A percentile compares a stretch with the other conserved stretches of the same genome.
Evolutionary conservation across 768 basidiomycete species (phyloP).

Genomic region (Gloeopeniophorella convolvens): DNA sequence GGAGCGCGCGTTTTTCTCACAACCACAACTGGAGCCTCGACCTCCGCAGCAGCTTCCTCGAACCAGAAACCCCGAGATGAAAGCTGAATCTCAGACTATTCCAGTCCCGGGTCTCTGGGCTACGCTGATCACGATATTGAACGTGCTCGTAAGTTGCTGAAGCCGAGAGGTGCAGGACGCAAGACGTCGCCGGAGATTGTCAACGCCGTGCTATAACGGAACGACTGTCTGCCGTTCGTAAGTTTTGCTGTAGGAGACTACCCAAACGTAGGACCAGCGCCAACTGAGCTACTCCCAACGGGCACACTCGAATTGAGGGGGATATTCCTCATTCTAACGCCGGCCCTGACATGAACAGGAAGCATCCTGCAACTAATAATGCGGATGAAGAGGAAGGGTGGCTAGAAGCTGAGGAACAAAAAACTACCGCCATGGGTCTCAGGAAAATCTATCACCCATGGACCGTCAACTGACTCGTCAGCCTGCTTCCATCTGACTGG

Average conservation of each 20-base stretch:
- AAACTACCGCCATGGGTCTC: slow-evolving; percentile 49
- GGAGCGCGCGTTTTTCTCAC: slow-evolving; percentile 41
- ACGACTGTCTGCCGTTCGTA: too few species aligned
- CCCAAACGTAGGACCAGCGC: slow-evolving; percentile 38
- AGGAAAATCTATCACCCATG: slow-evolving; percentile 83
- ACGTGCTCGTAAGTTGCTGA: slow-evolving; percentile 51
- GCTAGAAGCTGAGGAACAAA: slow-evolving; percentile 67
- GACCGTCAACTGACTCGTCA: too few species aligned
- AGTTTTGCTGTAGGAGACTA: too few species aligned
- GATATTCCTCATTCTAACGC: slow-evolving; percentile 22
- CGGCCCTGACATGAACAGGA: slow-evolving; percentile 13
- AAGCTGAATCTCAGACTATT: slow-evolving; percentile 76
- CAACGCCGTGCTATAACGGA: too few species aligned
- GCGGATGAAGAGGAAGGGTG: slow-evolving; percentile 45
- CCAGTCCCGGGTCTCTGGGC: slow-evolving; percentile 81
- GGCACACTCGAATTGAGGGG: slow-evolving; percentile 14
- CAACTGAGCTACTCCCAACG: slow-evolving; percentile 23
- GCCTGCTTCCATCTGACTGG: slow-evolving; percentile 54
- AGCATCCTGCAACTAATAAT: slow-evolving; percentile 25
- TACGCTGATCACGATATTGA: slow-evolving; percentile 73
- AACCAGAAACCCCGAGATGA: slow-evolving; percentile 38
- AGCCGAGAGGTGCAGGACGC: slow-evolving; percentile 47
- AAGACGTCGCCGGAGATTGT: slow-evolving; percentile 79
- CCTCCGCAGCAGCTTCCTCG: slow-evolving; percentile 22
- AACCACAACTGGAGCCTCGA: slow-evolving; percentile 13